Evolutionary conservation across 768 basidiomycete genomes (phyloP), one percentile per base, ranked within the genome.

Genomic region (Naganishia vishniacii): DNA sequence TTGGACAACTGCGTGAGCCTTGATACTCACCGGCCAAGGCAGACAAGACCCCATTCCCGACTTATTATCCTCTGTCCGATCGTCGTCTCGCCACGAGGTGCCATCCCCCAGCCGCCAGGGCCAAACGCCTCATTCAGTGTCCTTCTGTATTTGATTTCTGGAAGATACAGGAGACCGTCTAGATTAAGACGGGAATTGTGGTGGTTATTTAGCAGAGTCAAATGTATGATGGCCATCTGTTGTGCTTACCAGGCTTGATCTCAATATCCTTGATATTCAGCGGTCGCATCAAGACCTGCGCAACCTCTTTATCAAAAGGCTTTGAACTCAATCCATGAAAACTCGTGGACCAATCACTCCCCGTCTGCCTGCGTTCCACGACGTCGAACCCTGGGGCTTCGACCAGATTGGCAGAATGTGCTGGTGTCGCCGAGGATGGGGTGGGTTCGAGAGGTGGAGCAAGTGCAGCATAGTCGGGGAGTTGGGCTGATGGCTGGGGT

Each of bases 81-180:
- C 69, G 91, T 88, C 6, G 90, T 92, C 78, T 94, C 90, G 47
- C 88, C 86, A 15, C 94, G 83, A 1, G 94, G 94, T 13, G 93
- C 94, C 47, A 97, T 83, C 12, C 94, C 94, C 94, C 94, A 97
- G 5, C 87, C 92, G 7, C 94, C 94, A 20, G 94, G 94, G 12
- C 94, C 92, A 71, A 98, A 97, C 0, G 94, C 91, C 69, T 82
- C 85, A 80, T 97, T 97, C 48, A 97, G 78, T 34, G 90, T 85
- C 25, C 94, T 84, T 18, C 94, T 84, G 72, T 97, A 98, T 74
- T 95, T 94, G 72, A 97, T 98, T 78, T 97, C 94, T 20, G 94
- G 94, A 7, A 98, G 84, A 78, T 97, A 98, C 12, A 95, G 79
- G 44, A 98, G 81, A 4, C 94, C 94, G 69, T 97, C 94, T 94